Conservation (phyloP, 495 filamentous ascomycete species). For the Daldinia vernicosa region DNA sequence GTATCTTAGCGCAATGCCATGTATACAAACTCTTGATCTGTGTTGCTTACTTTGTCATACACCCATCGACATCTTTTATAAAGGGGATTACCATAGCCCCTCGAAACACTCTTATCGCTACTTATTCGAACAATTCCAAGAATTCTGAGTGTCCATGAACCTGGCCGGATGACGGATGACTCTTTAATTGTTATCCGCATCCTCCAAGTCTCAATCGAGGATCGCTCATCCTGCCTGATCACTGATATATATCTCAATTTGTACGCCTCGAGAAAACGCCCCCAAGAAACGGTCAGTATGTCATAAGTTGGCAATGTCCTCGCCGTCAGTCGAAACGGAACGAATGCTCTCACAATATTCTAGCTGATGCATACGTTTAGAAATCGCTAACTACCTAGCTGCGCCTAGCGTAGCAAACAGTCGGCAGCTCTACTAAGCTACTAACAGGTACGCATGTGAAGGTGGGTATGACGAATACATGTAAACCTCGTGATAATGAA, state of each 20-base stretch:
- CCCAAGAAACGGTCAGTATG: background rate
- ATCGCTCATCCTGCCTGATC: background rate
- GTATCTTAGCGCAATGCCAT: conserved; percentile 2
- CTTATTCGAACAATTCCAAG: background rate
- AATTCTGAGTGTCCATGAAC: background rate
- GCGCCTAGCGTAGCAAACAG: conserved; percentile 14
- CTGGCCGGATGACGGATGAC: background rate
- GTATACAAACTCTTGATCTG: background rate
- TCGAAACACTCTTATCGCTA: background rate
- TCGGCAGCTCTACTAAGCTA: conserved; percentile 1
- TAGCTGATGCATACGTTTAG: background rate
- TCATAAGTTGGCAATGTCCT: background rate
- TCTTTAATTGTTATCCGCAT: background rate
- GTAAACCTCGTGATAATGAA: conserved; percentile 27
- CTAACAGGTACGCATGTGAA: conserved; percentile 8
- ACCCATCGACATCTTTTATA: background rate
- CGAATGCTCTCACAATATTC: background rate
- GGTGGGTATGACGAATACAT: conserved; percentile 38
- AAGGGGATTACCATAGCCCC: background rate
- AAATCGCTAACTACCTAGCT: background rate
- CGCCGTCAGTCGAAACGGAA: no score
- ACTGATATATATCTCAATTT: background rate
- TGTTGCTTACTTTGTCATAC: background rate
- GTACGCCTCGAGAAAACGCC: background rate
- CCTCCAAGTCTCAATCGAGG: background rate